Conservation (phyloP, 2,329 filamentous ascomycete genomes). For the Aspergillus pseudoterreus region DNA sequence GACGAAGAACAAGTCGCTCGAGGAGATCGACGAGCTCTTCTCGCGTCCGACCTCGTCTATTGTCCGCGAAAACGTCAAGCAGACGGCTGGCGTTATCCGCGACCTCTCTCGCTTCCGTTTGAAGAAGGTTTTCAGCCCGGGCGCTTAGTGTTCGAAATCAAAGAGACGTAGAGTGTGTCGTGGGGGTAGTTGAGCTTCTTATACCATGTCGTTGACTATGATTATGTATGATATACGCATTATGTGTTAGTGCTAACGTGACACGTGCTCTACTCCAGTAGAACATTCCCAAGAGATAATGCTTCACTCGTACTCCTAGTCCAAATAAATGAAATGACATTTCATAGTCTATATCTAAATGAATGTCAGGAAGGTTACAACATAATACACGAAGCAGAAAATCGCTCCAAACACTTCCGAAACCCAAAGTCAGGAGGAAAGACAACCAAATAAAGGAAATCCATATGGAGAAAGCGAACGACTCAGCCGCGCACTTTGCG, state of each 20-base stretch:
- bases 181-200: neutral
- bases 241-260: neutral
- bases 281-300: neutral
- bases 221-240: neutral
- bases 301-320: neutral
- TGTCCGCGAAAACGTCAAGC: conserved; percentile 55
- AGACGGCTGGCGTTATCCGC: conserved; percentile 41
- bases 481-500: conserved; percentile 66
- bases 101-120: conserved; percentile 45
- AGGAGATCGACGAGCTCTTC: conserved; percentile 69
- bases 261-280: neutral
- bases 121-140: conserved; percentile 45
- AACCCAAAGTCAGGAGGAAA: neutral
- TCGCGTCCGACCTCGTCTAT: conserved; percentile 60
- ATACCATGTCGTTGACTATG: neutral
- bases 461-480: conserved; percentile 2
- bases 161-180: neutral
- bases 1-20: conserved; percentile 66
- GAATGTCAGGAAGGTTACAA: neutral
- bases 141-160: conserved; percentile 11
- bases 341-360: conserved; percentile 2
- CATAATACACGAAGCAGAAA: conserved; percentile 1
- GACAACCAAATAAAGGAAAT: neutral
- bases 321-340: neutral
- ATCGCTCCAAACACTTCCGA: conserved; percentile 2